phyloP scores from a whole-genome alignment of 2,329 filamentous ascomycete genomes.

The Orbilia blumenaviensis region DNA sequence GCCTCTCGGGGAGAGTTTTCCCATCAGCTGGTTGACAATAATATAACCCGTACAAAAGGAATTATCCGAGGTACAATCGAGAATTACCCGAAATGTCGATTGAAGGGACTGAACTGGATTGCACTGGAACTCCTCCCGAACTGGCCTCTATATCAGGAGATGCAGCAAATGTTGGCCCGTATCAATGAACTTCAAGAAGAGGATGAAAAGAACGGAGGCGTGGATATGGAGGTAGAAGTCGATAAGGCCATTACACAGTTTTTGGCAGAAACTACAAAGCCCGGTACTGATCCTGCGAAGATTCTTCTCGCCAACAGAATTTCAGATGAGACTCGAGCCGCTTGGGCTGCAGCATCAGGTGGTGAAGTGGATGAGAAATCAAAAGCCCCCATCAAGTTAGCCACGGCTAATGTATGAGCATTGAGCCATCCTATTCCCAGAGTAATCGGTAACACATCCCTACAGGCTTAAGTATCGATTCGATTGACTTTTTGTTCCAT shows the following conservation, averaged over 20 bases:
- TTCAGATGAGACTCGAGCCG: conserved; percentile 19
- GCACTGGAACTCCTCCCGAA: conserved; percentile 23
- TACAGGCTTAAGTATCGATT: too few species aligned
- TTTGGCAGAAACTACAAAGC: background rate
- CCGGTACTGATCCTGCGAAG: background rate
- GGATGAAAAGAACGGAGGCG: background rate
- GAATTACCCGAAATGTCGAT: background rate
- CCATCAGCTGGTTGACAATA: conserved; percentile 20
- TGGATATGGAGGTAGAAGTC: conserved; percentile 9
- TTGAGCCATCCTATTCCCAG: background rate
- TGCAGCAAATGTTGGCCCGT: conserved; percentile 5
- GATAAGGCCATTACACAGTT: conserved; percentile 20
- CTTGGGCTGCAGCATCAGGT: background rate
- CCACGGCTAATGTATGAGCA: background rate
- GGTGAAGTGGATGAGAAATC: background rate
- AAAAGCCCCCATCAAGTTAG: background rate
- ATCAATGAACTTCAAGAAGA: conserved; percentile 38
- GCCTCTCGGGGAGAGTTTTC: conserved; percentile 12
- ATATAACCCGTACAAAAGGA: conserved; percentile 22
- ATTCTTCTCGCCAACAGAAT: conserved; percentile 17
- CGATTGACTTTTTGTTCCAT: too few species aligned
- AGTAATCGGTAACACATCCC: background rate
- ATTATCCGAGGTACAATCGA: conserved; percentile 36
- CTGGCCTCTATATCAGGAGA: conserved; percentile 26
- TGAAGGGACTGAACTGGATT: conserved; percentile 31